Evolutionary conservation across 202 grass and related monocot genomes (phyloP), one percentile per base, ranked within the genome.

Genomic region (Dendrocalamus latiflorus): DNA sequence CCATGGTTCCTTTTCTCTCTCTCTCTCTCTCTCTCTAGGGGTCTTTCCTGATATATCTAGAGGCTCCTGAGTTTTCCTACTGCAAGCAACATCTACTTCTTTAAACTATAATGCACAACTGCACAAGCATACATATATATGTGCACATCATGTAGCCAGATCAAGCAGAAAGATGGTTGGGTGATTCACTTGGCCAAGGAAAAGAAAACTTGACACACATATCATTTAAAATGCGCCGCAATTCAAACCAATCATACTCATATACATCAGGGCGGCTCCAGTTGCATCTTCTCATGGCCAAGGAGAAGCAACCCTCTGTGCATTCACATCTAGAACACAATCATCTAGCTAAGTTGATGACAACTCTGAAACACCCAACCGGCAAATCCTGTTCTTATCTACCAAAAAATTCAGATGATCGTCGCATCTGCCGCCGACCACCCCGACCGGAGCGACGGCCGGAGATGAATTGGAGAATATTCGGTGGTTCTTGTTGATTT

Each of bases 51-150:
- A 43, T 55, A 75, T 80, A 79, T 60, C 9, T 80, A 36, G 17
- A 37, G 39, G 12, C 21, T 15, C 45, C 56, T 16, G n/a, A 71
- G 48, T 89, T 70, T 76, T 70, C 9, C 8, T 77, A 1, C 49
- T 67, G 65, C 87, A 89, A 89, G 78, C 83, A 86, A 78, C 83
- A 48, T 60, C 56, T 6, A 42, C 11, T 69, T 81, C 0, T 70
- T 62, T 76, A 47, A 41, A 41, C 48, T 42, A 13, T 43, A 45
- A 38, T 4, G 54, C 37, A 21, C 39, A 65, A 34, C n/a, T n/a
- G n/a, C n/a, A n/a, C n/a, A n/a, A n/a, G n/a, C n/a, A n/a, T n/a
- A n/a, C n/a, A 68, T 41, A 50, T 20, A 39, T 25, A 49, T 37
- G 13, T 62, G 56, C n/a, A 45, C 77, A 57, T 33, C 87, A 85